Conservation (phyloP, 78 protist species). For the Cavenderia fasciculata region DNA sequence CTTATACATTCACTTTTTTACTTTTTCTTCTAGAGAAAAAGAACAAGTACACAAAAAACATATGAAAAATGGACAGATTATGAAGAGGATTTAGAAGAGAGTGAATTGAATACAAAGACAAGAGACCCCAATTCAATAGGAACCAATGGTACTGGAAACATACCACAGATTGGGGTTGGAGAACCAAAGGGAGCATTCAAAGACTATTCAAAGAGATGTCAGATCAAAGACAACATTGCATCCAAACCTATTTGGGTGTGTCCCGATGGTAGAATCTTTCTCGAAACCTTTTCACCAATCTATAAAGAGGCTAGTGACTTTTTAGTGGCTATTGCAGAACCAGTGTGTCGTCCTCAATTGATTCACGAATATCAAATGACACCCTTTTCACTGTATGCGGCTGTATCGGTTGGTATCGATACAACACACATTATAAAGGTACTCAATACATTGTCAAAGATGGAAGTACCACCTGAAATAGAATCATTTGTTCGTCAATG, state of each 20-base stretch:
- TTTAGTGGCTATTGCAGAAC: slow-evolving; percentile 97
- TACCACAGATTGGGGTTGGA: background rate
- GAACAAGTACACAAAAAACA: background rate
- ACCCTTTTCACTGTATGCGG: slow-evolving; percentile 95
- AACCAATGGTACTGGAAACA: background rate
- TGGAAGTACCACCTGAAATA: slow-evolving; percentile 52
- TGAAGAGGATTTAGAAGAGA: slow-evolving; percentile 46
- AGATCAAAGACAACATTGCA: slow-evolving; percentile 51
- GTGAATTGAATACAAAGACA: background rate
- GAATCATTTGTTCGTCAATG: slow-evolving; percentile 38
- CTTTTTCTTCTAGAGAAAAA: background rate
- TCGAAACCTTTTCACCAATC: slow-evolving; percentile 92
- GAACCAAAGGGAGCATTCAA: background rate
- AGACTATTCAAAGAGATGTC: slow-evolving; percentile 55
- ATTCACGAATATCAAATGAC: slow-evolving; percentile 96
- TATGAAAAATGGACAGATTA: slow-evolving; percentile 55
- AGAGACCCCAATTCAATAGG: background rate
- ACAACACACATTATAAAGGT: slow-evolving; percentile 80
- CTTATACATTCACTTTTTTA: background rate
- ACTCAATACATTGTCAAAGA: slow-evolving; percentile 82
- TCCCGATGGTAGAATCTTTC: slow-evolving; percentile 91
- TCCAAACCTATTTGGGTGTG: slow-evolving; percentile 91
- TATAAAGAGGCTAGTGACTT: slow-evolving; percentile 95
- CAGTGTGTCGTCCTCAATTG: slow-evolving; percentile 89
- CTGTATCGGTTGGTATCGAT: slow-evolving; percentile 93